Base-by-base conservation (phyloP, 169 alveolate genomes). In the Eimeria praecox region DNA sequence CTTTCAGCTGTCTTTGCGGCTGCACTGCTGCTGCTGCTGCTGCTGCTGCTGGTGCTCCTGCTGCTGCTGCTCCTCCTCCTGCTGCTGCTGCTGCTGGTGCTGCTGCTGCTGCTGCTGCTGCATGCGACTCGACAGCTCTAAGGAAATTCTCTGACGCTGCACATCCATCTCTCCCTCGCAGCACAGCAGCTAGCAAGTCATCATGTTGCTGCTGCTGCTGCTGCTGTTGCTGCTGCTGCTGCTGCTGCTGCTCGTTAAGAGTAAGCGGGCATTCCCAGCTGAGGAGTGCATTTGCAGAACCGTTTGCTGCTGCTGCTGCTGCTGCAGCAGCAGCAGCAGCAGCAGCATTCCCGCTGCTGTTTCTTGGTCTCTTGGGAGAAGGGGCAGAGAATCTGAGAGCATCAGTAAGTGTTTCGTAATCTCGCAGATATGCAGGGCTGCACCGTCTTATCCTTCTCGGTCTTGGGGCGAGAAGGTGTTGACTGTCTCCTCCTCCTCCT, bases 171-270 rank as follows among this genome's bases (percentile, higher is more conserved):
- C 62, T 49, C 20, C 56, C 22, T 30, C 56, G 56, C 30, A 38
- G 27, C 20, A 38, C 88, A 18, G 88, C 88, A 44, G 88, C 56
- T 18, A 33, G 88, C 5, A 40, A 10, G 24, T 78, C 62, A 38
- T 78, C 40, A 14, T 35, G 66, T 62, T 78, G 88, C 88, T 78
- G 66, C 88, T 78, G 88, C 88, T 42, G 88, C 88, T 78, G 66
- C 88, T 44, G 66, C 88, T 78, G 88, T 62, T 78, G 66, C 88
- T 78, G 88, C 88, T 42, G 66, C 88, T 78, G 88, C 88, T 78
- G 66, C 88, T 78, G 88, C 88, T 42, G 88, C 88, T 78, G 66
- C 88, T 44, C 44, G 64, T 38, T 10, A 9, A 12, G 5, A 10
- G 66, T 33, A 38, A 56, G 35, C 20, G 52, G 20, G 18, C 85